phyloP scores from a whole-genome alignment of 495 filamentous ascomycete genomes.

The Penicillium salamii region DNA sequence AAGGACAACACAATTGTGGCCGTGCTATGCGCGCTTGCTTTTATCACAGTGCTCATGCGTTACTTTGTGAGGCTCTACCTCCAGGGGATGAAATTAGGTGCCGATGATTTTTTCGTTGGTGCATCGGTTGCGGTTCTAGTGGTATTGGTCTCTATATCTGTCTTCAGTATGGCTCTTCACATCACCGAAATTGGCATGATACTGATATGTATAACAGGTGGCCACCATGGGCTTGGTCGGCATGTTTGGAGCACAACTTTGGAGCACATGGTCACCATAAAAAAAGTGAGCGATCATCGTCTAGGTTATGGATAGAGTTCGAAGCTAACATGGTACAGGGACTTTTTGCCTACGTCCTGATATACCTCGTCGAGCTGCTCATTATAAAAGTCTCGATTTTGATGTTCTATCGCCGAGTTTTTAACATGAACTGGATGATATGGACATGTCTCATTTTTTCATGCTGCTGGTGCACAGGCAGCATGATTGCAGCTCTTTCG shows the following conservation, averaged over 20 bases:
- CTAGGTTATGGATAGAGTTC: not conserved
- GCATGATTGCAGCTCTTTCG: constrained; percentile 13
- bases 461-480: constrained; percentile 11
- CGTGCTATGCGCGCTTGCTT: constrained; percentile 4
- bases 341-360: constrained; percentile 14
- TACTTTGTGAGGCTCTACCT: constrained; percentile 9
- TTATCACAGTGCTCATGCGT: constrained; percentile 1
- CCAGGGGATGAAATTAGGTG: constrained; percentile 1
- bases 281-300: constrained; percentile 5
- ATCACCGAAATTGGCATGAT: not conserved
- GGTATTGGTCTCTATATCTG: not conserved
- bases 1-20: constrained; percentile 12
- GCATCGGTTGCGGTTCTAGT: not conserved
- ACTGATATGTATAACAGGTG: not conserved
- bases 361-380: constrained; percentile 19
- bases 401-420: constrained; percentile 27
- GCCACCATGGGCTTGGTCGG: constrained; percentile 15
- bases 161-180: not conserved
- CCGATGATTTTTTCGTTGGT: constrained; percentile 15
- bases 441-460: constrained; percentile 9
- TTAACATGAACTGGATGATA: constrained; percentile 14
- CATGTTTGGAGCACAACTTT: constrained; percentile 16
- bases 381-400: constrained; percentile 21
- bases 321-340: constrained; percentile 4
- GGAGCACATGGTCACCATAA: constrained; percentile 4